A percentile compares a stretch with the other conserved stretches of the same genome.
Evolutionary conservation across 2,329 filamentous ascomycete species (phyloP).

Genomic region (Calcarisporium arbuscula): DNA sequence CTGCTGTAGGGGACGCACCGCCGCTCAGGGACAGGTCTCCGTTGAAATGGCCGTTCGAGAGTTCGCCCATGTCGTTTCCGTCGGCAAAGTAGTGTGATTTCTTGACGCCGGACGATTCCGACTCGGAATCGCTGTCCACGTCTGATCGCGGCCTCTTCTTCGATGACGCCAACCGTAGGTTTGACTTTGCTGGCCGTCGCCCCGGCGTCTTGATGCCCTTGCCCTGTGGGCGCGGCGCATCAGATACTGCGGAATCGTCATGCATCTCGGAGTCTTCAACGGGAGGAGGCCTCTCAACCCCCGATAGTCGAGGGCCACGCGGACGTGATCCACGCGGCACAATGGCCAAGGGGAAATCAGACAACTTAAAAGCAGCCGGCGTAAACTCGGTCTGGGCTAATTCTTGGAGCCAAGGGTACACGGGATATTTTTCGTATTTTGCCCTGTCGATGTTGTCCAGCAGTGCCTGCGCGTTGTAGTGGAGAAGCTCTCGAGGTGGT

Average conservation of each 20-base stretch:
- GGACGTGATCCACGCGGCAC: slow-evolving; percentile 15
- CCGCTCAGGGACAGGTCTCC: no score
- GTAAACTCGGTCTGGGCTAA: slow-evolving; percentile 19
- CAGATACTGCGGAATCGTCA: slow-evolving; percentile 15
- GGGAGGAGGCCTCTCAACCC: background rate
- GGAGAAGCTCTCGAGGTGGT: slow-evolving; percentile 33
- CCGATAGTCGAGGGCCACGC: slow-evolving; percentile 2
- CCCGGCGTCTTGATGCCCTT: slow-evolving; percentile 23
- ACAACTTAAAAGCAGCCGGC: slow-evolving; percentile 19
- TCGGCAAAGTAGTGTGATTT: slow-evolving; percentile 26
- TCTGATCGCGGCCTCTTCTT: slow-evolving; percentile 39
- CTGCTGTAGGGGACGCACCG: slow-evolving; percentile 10
- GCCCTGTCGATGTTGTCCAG: slow-evolving; percentile 24
- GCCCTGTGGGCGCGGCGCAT: slow-evolving; percentile 19
- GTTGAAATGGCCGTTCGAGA: no score
- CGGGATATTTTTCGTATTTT: slow-evolving; percentile 24
- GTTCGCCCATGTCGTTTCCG: slow-evolving; percentile 26
- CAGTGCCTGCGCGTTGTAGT: slow-evolving; percentile 38
- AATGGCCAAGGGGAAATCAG: slow-evolving; percentile 22
- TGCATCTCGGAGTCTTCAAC: slow-evolving; percentile 2
- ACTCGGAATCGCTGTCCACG: slow-evolving; percentile 32
- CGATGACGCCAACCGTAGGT: slow-evolving; percentile 32
- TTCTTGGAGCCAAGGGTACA: slow-evolving; percentile 28
- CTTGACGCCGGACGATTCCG: slow-evolving; percentile 27
- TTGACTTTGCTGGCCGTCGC: slow-evolving; percentile 37